Evolutionary conservation across 73 alveolate genomes (phyloP).

Genomic region (Paramecium caudatum): DNA sequence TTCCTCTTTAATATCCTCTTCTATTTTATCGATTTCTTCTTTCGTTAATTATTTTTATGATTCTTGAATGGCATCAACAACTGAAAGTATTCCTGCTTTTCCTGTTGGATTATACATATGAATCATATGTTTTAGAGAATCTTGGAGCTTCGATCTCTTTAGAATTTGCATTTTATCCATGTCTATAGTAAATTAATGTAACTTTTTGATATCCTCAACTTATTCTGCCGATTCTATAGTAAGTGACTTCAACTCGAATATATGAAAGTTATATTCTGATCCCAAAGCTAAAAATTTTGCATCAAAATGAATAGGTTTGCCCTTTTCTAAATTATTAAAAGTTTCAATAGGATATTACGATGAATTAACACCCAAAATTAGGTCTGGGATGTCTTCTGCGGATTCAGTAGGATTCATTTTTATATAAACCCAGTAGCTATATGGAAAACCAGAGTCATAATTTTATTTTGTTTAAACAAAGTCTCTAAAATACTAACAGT

Average conservation of each 20-base stretch:
- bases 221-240: not conserved
- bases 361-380: not conserved
- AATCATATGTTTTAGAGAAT: not conserved
- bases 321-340: slow-evolving; percentile 8
- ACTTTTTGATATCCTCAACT: not conserved
- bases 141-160: slow-evolving; percentile 3
- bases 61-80: not conserved
- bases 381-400: slow-evolving; percentile 17
- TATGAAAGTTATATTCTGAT: slow-evolving; percentile 50
- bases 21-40: not conserved
- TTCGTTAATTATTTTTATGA: not conserved
- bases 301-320: slow-evolving; percentile 44
- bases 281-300: slow-evolving; percentile 57
- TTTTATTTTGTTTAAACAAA: slow-evolving; percentile 23
- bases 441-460: not conserved
- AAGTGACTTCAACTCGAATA: slow-evolving; percentile 12
- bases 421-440: slow-evolving; percentile 48
- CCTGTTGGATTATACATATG: not conserved
- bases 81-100: not conserved
- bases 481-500: not conserved
- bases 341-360: not conserved
- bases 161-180: not conserved
- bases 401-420: slow-evolving; percentile 67
- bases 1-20: not conserved
- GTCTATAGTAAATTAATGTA: slow-evolving; percentile 7